phyloP scores from a whole-genome alignment of 2,329 filamentous ascomycete species.

The Hymenotorrendiella dingleyae region DNA sequence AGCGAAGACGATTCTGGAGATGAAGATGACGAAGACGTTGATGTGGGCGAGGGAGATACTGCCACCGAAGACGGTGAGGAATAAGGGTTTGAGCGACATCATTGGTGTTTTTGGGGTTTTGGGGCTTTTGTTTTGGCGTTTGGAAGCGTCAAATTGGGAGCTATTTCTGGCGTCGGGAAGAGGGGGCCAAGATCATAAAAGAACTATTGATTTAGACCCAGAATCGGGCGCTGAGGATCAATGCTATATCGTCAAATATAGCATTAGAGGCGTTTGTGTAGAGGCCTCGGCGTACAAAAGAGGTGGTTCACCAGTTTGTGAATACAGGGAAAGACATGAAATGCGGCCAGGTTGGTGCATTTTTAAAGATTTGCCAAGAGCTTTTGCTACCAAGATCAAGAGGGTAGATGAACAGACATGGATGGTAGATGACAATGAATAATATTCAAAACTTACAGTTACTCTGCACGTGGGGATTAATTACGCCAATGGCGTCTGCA shows the following conservation, averaged over 20 bases:
- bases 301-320: too few species aligned
- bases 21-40: conserved; percentile 23
- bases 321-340: too few species aligned
- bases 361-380: too few species aligned
- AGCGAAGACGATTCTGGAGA: conserved; percentile 44
- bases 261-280: conserved; percentile 14
- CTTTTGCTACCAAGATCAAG: too few species aligned
- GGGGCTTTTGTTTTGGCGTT: neutral
- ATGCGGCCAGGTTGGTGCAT: too few species aligned
- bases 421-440: too few species aligned
- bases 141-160: neutral
- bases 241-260: conserved; percentile 5
- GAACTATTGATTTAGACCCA: neutral
- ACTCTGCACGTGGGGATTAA: too few species aligned
- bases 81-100: conserved; percentile 8
- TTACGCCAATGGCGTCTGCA: too few species aligned
- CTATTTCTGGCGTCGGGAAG: conserved; percentile 9
- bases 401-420: too few species aligned
- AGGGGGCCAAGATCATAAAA: neutral
- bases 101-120: conserved; percentile 3
- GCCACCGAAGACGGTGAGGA: conserved; percentile 24
- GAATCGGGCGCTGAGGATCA: conserved; percentile 9
- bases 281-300: too few species aligned
- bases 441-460: too few species aligned
- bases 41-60: conserved; percentile 21